Conservation (phyloP, 768 basidiomycete genomes). For the Termitomyces sp. region DNA sequence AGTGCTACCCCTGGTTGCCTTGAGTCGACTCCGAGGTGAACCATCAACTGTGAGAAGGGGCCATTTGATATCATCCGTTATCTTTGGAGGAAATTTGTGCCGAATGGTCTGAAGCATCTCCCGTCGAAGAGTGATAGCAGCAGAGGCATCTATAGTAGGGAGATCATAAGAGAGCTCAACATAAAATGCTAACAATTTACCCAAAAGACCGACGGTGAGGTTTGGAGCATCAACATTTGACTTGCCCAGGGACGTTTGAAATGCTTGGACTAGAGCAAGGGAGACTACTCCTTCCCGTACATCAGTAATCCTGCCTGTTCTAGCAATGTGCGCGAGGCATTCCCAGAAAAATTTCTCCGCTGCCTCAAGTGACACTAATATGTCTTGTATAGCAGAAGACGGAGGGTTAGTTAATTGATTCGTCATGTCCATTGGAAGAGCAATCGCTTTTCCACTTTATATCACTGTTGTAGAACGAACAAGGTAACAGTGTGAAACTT, state of each 20-base stretch:
- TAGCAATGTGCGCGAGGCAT: conserved; percentile 48
- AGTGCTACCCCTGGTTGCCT: conserved; percentile 8
- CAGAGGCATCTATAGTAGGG: conserved; percentile 52
- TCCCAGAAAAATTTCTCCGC: conserved; percentile 71
- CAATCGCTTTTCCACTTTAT: conserved; percentile 50
- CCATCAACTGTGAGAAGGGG: conserved; percentile 47
- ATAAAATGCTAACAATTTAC: conserved; percentile 25
- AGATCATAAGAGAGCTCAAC: not conserved
- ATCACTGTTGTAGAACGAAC: not conserved
- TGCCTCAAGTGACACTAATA: conserved; percentile 51
- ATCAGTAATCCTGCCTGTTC: conserved; percentile 59
- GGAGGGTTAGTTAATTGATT: conserved; percentile 31
- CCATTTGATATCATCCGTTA: conserved; percentile 71
- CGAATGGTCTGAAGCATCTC: conserved; percentile 83
- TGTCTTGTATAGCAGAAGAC: conserved; percentile 48
- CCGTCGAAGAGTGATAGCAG: conserved; percentile 73
- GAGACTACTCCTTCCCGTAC: conserved; percentile 73
- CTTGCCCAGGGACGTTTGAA: conserved; percentile 79
- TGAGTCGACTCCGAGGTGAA: conserved; percentile 26
- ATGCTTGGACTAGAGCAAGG: conserved; percentile 62
- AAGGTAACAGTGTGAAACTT: conserved; percentile 21
- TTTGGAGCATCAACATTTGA: conserved; percentile 40
- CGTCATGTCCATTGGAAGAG: conserved; percentile 76
- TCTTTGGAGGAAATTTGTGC: conserved; percentile 50
- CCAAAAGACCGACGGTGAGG: conserved; percentile 58